Conservation (phyloP, 495 filamentous ascomycete species). For the Xylaria castorea region DNA sequence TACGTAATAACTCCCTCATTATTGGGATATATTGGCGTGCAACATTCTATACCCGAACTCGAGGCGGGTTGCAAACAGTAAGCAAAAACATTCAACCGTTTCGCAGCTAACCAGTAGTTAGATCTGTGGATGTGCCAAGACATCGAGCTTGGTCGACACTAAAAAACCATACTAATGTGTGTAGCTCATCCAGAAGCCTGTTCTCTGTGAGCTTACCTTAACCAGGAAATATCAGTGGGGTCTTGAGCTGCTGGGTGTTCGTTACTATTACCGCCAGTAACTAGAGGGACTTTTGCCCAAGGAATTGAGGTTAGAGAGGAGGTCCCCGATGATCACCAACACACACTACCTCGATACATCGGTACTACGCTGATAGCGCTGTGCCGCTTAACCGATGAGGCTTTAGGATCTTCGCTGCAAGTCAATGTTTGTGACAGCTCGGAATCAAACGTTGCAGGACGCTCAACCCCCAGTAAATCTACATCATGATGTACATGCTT, state of each 20-base stretch:
- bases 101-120: conserved; percentile 11
- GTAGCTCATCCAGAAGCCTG: conserved; percentile 17
- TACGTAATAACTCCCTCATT: conserved; percentile 11
- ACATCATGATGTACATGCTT: conserved; percentile 3
- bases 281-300: not conserved
- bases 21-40: conserved; percentile 8
- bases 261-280: not conserved
- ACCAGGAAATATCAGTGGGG: conserved; percentile 7
- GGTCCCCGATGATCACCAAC: conserved; percentile 1
- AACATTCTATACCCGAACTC: not conserved
- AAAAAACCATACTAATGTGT: conserved; percentile 11
- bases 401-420: conserved; percentile 28
- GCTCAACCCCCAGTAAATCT: conserved; percentile 13
- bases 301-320: not conserved
- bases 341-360: not conserved
- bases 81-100: conserved; percentile 21
- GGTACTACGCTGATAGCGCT: conserved; percentile 7
- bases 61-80: conserved; percentile 20
- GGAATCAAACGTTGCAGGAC: conserved; percentile 28
- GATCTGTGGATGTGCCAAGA: conserved; percentile 22
- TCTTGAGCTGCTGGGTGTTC: not conserved
- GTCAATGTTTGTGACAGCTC: conserved; percentile 17
- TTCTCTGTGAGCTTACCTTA: conserved; percentile 5
- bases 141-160: not conserved
- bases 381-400: conserved; percentile 27